Evolutionary conservation across 1,284 basidiomycete species (phyloP).

Genomic region (Porodaedalea pini): DNA sequence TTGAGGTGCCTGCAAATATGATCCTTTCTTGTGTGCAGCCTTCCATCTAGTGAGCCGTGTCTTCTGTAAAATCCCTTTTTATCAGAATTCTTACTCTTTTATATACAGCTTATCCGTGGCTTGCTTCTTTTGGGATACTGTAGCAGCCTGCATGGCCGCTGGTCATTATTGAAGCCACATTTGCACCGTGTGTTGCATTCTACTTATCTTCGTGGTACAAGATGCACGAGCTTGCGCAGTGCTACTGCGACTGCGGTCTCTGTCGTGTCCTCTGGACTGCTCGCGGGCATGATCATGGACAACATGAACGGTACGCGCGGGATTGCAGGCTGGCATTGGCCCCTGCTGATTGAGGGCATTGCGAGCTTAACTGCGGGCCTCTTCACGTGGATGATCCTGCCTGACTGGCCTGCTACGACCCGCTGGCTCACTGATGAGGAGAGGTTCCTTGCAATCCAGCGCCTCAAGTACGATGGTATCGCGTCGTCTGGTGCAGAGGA

Average conservation of each 20-base stretch:
- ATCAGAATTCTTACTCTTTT: neutral
- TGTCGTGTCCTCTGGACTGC: slow-evolving; percentile 52
- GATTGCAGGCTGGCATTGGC: slow-evolving; percentile 56
- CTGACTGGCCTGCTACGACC: slow-evolving; percentile 37
- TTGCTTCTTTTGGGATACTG: slow-evolving; percentile 25
- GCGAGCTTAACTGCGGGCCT: slow-evolving; percentile 55
- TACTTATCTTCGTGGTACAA: slow-evolving; percentile 52
- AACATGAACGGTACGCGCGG: slow-evolving; percentile 55
- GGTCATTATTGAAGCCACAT: slow-evolving; percentile 54
- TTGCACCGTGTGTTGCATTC: slow-evolving; percentile 59
- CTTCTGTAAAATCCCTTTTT: neutral
- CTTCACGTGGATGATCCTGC: slow-evolving; percentile 31
- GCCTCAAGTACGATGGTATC: slow-evolving; percentile 36
- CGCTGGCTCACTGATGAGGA: slow-evolving; percentile 38
- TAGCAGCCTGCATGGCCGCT: slow-evolving; percentile 26
- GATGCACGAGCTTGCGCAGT: slow-evolving; percentile 24
- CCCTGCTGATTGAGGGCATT: slow-evolving; percentile 52
- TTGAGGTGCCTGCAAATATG: slow-evolving; percentile 9
- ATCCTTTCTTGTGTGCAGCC: slow-evolving; percentile 17
- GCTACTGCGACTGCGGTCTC: slow-evolving; percentile 41
- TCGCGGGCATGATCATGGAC: slow-evolving; percentile 48
- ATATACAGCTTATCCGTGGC: slow-evolving; percentile 21
- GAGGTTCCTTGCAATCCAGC: slow-evolving; percentile 36
- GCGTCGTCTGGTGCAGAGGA: slow-evolving; percentile 25
- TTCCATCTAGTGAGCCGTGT: neutral